Base-by-base conservation (phyloP, 768 basidiomycete species). In the Tephrocybe sp. region DNA sequence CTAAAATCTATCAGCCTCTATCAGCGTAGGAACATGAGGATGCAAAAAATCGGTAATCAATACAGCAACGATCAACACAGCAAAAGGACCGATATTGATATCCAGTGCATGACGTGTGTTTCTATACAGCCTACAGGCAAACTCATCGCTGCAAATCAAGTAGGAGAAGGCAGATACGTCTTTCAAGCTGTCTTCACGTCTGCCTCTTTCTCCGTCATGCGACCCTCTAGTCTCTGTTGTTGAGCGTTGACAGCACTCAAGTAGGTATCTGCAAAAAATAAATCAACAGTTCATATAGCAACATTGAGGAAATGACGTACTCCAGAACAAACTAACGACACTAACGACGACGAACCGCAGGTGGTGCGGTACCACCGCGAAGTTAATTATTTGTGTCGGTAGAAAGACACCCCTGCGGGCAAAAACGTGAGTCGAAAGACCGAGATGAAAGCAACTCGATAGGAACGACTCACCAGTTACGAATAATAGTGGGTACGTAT, bases 301-400 rank as follows among this genome's bases (percentile, higher is more conserved):
- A 14, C 11, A 11, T 34, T 38, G 22, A 19, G 30, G n/a, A 46
- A 51, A 34, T 39, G 11, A 77, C 86, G 40, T 63, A 91, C 89
- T 91, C 89, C 87, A 89, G 71, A 87, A 87, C 53, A 91, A 74
- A 60, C 85, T 85, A 45, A 92, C 87, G 10, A 87, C 77, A 59
- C 89, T 79, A 19, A 93, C 81, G 16, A 85, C 72, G 16, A 86
- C 75, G 47, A 92, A 84, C 33, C 90, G 82, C 32, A 91, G 68
- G 58, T 92, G 90, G 4, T 78, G 83, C 1, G 91, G 91, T 1
- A 91, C 79, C 30, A 92, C 17, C 8, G 81, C 71, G 60, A 92
- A 93, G 68, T 93, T 93, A 72, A 90, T 72, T 48, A 85, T 60
- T 64, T 93, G 90, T 0, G 87, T 79, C 0, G 90, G 90, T 30